Base-by-base conservation (phyloP, 331 rosid genomes). In the Phaseolus coccineus region DNA sequence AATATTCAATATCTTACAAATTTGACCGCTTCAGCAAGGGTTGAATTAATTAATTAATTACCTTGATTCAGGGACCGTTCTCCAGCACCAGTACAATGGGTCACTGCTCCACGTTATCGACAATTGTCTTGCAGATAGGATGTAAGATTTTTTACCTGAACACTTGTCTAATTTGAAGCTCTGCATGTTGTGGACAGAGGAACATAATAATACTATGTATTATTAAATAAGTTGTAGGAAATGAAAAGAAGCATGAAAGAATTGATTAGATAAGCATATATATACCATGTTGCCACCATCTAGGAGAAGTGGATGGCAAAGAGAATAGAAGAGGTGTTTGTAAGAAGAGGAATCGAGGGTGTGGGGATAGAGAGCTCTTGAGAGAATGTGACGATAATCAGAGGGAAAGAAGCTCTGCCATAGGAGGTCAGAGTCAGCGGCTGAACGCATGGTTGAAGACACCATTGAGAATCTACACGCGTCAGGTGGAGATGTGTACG, bases 81-180 rank as follows among this genome's bases (percentile, higher is more conserved):
- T 87, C 97, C 94, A 92, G 73, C 65, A 77, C 97, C 97, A 92
- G 42, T 70, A 80, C 84, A 90, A 35, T 5, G 93, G 94, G 2
- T 90, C 91, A 10, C 28, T 11, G 50, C 93, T 78, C 93, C 93
- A 84, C 39, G 88, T 25, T 4, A 92, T 81, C 0, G 62, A 78
- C 4, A 92, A 69, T 52, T 81, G 84, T 64, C 84, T 90, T 39
- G 97, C 97, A 9, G 94, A 90, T 4, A 90, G 28, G 10, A 83
- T 63, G 28, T 82, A 92, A 1, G 84, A 80, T 39, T 84, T 82
- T 51, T 87, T 85, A 40, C 89, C 94, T 0, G 86, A 80, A 10
- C 0, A 71, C 81, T 69, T 90, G 27, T 91, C 97, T 77, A 91
- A 63, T 69, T 88, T 82, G 74, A 91, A 90, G 70, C 86, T 73